Percentiles rank a stretch among this genome's conserved stretches.
Evolutionary conservation across 345 rosid genomes (phyloP).

Genomic region (Lagerstroemia speciosa): DNA sequence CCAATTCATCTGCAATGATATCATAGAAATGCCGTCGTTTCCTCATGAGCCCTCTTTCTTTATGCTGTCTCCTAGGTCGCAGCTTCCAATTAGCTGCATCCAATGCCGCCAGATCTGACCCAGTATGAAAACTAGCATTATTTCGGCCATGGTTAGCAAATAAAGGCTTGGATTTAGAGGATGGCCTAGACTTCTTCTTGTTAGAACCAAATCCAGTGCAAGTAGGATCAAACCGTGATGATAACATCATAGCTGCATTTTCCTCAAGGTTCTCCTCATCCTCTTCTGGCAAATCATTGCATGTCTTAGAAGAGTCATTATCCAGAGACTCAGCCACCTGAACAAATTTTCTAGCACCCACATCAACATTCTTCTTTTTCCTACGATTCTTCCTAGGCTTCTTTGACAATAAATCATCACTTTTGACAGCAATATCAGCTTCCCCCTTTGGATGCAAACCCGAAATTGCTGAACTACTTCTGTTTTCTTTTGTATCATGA

Average conservation of each 20-base stretch:
- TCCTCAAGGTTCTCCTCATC: constrained; percentile 94
- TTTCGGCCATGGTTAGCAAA: constrained; percentile 31
- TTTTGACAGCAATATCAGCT: constrained; percentile 25
- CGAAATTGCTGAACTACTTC: constrained; percentile 18
- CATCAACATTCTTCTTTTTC: constrained; percentile 40
- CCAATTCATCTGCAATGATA: constrained; percentile 55
- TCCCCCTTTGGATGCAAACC: constrained; percentile 31
- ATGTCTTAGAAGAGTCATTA: constrained; percentile 23
- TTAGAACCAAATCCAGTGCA: constrained; percentile 66
- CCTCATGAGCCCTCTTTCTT: constrained; percentile 47
- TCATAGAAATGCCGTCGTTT: constrained; percentile 87
- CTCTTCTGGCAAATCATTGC: constrained; percentile 44
- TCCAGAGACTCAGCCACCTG: constrained; percentile 34
- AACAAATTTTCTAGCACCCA: constrained; percentile 14
- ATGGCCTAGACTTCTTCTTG: constrained; percentile 32
- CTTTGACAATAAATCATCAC: constrained; percentile 24
- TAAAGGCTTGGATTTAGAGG: constrained; percentile 30
- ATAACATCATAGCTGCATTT: constrained; percentile 96
- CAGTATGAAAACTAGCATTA: constrained; percentile 23
- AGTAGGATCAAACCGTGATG: constrained; percentile 83
- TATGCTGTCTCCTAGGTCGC: constrained; percentile 59
- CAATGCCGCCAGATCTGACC: constrained; percentile 40
- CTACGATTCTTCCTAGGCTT: constrained; percentile 32
- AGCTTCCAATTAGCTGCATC: constrained; percentile 60
- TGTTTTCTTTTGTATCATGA: constrained; percentile 29